Evolutionary conservation across 495 filamentous ascomycete genomes (phyloP), one percentile per base, ranked within the genome.

Genomic region (Diplogelasinospora grovesii): DNA sequence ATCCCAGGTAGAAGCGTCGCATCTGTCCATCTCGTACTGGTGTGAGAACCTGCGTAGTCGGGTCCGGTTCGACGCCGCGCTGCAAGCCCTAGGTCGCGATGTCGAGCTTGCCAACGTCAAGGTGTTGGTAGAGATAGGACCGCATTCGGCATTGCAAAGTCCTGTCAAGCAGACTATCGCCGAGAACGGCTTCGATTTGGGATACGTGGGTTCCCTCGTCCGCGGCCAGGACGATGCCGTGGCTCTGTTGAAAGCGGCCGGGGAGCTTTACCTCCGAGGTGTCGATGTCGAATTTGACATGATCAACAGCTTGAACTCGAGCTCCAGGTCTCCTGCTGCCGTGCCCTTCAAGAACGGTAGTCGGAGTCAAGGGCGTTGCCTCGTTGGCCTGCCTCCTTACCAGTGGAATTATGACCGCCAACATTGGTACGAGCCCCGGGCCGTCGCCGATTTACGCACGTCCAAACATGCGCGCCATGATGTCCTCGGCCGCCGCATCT

Each of bases 111-210:
- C n/a, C n/a, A n/a, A n/a, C n/a, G n/a, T n/a, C n/a, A n/a, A 39
- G 16, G 32, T 37, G 13, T 23, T 77, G 1, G 46, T 78, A 11
- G 75, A 79, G 34, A 53, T 78, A 11, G 77, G 78, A 1, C 74
- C 78, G 30, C 77, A 81, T 44, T 57, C 63, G 4, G 71, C 76
- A 0, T 45, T 82, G 0, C 53, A 64, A 19, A 65, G 67, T 3
- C 73, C 75, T 0, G 41, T 75, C 15, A 61, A 63, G 33, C 62
- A 75, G 43, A 74, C 68, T 26, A 22, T 65, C 11, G 35, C 47
- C 49, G 37, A 37, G 24, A 14, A 44, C 11, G 24, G 31, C 6
- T 47, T 48, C 16, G 28, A 37, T 3, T 22, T 68, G 1, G 43
- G 50, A 11, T 77, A 77, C 41, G 9, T 52, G 9, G 41, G 59